phyloP scores from a whole-genome alignment of 2,329 filamentous ascomycete genomes.

The Colletotrichum tamarilloi region DNA sequence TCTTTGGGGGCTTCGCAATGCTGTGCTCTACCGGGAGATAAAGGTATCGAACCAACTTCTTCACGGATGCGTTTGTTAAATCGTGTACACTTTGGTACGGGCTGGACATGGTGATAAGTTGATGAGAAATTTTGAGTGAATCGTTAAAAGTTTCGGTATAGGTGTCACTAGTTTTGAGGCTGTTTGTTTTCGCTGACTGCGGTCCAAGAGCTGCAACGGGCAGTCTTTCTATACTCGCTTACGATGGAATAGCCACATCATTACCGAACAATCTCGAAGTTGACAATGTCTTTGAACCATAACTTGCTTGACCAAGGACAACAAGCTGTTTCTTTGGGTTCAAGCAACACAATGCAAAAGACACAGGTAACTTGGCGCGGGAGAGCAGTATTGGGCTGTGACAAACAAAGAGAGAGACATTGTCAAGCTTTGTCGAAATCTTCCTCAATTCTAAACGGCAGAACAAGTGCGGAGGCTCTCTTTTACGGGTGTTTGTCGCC shows the following conservation, averaged over 20 bases:
- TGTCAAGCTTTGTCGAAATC: background rate
- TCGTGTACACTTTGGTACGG: conserved; percentile 34
- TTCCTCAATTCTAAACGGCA: background rate
- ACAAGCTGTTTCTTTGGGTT: background rate
- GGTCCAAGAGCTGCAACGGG: background rate
- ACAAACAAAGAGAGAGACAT: background rate
- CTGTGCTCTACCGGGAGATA: conserved; percentile 47
- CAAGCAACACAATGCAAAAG: background rate
- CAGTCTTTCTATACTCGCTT: background rate
- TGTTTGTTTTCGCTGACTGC: background rate
- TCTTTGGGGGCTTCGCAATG: conserved; percentile 43
- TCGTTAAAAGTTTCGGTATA: background rate
- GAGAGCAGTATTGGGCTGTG: background rate
- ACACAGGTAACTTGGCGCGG: background rate
- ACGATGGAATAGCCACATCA: background rate
- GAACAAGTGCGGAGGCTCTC: background rate
- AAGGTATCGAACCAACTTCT: conserved; percentile 49
- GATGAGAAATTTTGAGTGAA: background rate
- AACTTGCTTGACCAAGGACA: background rate
- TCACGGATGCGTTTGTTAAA: conserved; percentile 41
- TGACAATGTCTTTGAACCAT: background rate
- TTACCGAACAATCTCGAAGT: conserved; percentile 1
- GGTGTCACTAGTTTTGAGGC: background rate
- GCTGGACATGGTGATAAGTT: background rate
- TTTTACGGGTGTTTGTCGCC: background rate